These are phyloP conservation scores for Vigna hirtella DNA, from an alignment of 306 rosid species.

Conservation along the genomic window DNA sequence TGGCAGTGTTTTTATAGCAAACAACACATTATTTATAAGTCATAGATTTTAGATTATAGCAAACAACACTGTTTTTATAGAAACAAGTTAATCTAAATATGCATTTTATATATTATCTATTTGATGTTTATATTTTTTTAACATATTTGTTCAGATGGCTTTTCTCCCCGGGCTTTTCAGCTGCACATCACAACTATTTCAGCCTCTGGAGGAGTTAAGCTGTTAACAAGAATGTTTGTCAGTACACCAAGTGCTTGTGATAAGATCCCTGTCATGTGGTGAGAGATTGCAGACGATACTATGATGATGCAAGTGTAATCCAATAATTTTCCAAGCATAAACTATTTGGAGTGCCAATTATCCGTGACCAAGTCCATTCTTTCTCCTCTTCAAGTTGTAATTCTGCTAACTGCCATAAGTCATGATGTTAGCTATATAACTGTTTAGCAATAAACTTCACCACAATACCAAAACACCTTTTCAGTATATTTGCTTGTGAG, in stretches of 20 bases:
- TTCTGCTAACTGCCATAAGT: slow-evolving; percentile 77
- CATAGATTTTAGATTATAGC: too few relatives aligned
- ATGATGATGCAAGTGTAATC: slow-evolving; percentile 72
- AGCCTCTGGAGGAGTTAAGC: slow-evolving; percentile 11
- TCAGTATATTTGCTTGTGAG: slow-evolving; percentile 11
- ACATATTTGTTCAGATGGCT: not conserved
- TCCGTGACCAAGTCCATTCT: slow-evolving; percentile 82
- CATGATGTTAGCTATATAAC: slow-evolving; percentile 36
- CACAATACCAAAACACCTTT: not conserved
- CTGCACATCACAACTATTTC: not conserved
- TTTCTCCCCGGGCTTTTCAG: slow-evolving; percentile 11
- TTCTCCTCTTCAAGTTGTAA: slow-evolving; percentile 58
- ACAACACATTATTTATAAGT: too few relatives aligned
- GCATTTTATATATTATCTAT: not conserved
- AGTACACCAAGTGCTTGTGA: slow-evolving; percentile 25
- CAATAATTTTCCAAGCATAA: slow-evolving; percentile 68
- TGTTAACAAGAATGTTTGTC: slow-evolving; percentile 4
- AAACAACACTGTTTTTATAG: too few relatives aligned
- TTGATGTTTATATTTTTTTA: not conserved
- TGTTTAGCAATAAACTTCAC: not conserved
- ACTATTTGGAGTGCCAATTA: slow-evolving; percentile 86
- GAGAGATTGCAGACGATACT: slow-evolving; percentile 32
- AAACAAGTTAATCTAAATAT: not conserved
- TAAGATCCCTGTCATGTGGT: not conserved
- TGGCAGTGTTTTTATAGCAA: too few relatives aligned